These are phyloP conservation scores for Theileria equi DNA, from an alignment of 169 alveolate genomes.

Conservation along the genomic window DNA sequence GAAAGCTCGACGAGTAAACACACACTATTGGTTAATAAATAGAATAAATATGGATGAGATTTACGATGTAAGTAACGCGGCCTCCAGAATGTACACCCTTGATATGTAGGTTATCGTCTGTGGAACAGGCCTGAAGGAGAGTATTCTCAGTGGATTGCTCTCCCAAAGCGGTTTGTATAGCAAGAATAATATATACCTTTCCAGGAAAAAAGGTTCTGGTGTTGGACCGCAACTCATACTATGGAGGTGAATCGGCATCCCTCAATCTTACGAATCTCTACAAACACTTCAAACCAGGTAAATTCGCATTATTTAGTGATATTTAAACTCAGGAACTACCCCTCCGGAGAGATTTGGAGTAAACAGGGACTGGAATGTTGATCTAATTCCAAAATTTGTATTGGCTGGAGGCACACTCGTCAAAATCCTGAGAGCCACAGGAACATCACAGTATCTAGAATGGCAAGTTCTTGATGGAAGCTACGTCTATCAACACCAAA, in stretches of 20 bases:
- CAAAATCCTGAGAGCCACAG: slow-evolving; percentile 91
- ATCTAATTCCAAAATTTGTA: slow-evolving; percentile 95
- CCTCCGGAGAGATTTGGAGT: slow-evolving; percentile 91
- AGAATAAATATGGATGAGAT: slow-evolving; percentile 53
- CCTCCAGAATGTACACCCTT: not conserved
- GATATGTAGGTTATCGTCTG: slow-evolving; percentile 84
- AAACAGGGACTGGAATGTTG: slow-evolving; percentile 98
- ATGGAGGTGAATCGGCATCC: slow-evolving; percentile 98
- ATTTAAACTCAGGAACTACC: slow-evolving; percentile 68
- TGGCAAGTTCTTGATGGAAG: slow-evolving; percentile 98
- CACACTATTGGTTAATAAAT: too few relatives aligned
- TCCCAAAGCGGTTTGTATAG: slow-evolving; percentile 74
- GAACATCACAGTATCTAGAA: slow-evolving; percentile 87
- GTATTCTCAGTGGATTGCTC: slow-evolving; percentile 94
- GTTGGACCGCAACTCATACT: slow-evolving; percentile 93
- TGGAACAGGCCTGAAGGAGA: slow-evolving; percentile 98
- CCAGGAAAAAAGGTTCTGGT: slow-evolving; percentile 94
- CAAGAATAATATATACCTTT: slow-evolving; percentile 2
- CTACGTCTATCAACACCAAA: slow-evolving; percentile 94
- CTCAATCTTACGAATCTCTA: slow-evolving; percentile 93
- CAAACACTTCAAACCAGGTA: slow-evolving; percentile 89
- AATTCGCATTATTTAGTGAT: not conserved
- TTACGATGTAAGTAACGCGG: slow-evolving; percentile 41
- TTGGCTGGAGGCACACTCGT: slow-evolving; percentile 97
- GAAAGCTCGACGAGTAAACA: too few relatives aligned